Evolutionary conservation across 1,284 basidiomycete genomes (phyloP).

Genomic region (Ganoderma sp.): DNA sequence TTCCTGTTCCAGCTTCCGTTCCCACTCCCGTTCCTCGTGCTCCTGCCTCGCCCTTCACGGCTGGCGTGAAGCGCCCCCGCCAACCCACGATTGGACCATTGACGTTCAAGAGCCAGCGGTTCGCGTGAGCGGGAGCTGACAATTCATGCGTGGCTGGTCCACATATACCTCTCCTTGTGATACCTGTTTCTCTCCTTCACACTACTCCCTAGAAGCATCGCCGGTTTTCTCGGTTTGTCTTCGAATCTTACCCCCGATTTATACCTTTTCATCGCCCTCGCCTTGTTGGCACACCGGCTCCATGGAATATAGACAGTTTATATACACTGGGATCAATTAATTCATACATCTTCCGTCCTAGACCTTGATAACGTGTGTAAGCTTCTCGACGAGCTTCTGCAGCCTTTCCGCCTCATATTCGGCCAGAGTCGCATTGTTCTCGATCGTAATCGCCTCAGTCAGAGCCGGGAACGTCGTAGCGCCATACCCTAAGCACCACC

Average conservation of each 20-base stretch:
- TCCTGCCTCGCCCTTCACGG: neutral
- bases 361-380: slow-evolving; percentile 30
- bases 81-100: neutral
- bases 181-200: neutral
- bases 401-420: slow-evolving; percentile 71
- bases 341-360: slow-evolving; percentile 13
- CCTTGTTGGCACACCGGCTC: neutral
- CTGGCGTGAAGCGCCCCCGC: neutral
- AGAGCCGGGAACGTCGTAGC: slow-evolving; percentile 86
- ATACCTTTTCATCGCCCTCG: neutral
- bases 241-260: neutral
- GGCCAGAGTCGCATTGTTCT: slow-evolving; percentile 66
- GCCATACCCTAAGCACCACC: slow-evolving; percentile 67
- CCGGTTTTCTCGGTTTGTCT: neutral
- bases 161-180: neutral
- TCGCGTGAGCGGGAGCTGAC: neutral
- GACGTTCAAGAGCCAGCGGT: slow-evolving; percentile 2
- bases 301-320: neutral
- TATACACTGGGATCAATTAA: neutral
- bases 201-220: neutral
- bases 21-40: neutral
- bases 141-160: neutral
- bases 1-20: too few relatives aligned
- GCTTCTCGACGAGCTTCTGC: slow-evolving; percentile 54
- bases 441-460: slow-evolving; percentile 79